Conservation (phyloP, 331 rosid species). For the Malus hybrid region DNA sequence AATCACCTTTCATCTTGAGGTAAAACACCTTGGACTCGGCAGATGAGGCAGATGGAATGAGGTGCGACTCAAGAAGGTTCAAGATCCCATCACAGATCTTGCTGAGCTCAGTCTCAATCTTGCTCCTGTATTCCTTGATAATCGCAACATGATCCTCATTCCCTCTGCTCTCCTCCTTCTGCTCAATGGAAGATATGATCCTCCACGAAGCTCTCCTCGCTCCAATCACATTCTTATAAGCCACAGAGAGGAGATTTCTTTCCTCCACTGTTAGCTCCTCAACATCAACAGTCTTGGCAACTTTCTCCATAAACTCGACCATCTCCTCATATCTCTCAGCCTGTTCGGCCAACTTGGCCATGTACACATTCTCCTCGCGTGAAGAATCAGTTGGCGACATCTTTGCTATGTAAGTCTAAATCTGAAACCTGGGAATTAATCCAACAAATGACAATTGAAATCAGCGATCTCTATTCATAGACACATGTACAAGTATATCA, state of each 20-base stretch:
- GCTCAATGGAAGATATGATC: constrained; percentile 94
- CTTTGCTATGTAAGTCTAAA: constrained; percentile 2
- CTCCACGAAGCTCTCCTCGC: constrained; percentile 99
- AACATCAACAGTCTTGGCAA: constrained; percentile 68
- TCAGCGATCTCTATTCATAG: neutral
- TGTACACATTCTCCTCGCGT: constrained; percentile 77
- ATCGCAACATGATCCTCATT: constrained; percentile 74
- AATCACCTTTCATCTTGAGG: constrained; percentile 94
- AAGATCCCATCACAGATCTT: constrained; percentile 94
- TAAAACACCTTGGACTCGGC: constrained; percentile 85
- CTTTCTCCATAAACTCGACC: constrained; percentile 97
- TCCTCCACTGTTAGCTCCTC: constrained; percentile 89
- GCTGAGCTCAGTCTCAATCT: constrained; percentile 83
- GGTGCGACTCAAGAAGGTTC: constrained; percentile 77
- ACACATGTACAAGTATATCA: neutral
- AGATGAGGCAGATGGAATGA: constrained; percentile 70
- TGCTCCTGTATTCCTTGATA: constrained; percentile 78
- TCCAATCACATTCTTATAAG: constrained; percentile 95
- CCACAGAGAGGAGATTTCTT: constrained; percentile 87
- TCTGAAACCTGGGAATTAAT: constrained; percentile 12
- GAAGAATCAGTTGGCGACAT: constrained; percentile 51
- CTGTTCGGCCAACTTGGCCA: constrained; percentile 92
- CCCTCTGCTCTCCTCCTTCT: constrained; percentile 92
- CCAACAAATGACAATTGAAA: neutral
- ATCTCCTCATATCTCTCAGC: constrained; percentile 90